Evolutionary conservation across 2,329 filamentous ascomycete species (phyloP).

Genomic region (Paramyrothecium sp.): DNA sequence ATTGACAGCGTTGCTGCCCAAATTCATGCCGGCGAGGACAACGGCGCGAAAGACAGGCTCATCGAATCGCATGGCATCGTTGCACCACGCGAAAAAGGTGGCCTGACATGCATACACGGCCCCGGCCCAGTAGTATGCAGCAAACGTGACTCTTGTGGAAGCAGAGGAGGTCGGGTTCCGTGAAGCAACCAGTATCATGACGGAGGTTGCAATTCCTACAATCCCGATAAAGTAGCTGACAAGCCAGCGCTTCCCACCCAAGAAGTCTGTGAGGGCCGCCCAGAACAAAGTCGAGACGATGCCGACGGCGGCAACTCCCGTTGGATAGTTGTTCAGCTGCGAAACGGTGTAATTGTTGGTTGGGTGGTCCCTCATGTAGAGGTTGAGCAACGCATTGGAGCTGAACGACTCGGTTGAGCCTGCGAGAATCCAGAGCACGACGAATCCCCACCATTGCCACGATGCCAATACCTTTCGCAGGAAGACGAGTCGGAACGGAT

Average conservation of each 20-base stretch:
- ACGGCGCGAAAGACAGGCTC: conserved; percentile 62
- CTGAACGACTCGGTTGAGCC: conserved; percentile 71
- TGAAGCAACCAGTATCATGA: conserved; percentile 58
- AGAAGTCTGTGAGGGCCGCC: conserved; percentile 65
- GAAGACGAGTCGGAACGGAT: conserved; percentile 48
- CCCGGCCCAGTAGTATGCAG: conserved; percentile 69
- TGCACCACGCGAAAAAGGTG: conserved; percentile 75
- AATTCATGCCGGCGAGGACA: conserved; percentile 71
- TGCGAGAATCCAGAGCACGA: conserved; percentile 66
- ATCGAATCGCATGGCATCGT: conserved; percentile 65
- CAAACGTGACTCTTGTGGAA: conserved; percentile 57
- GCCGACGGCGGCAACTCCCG: conserved; percentile 54
- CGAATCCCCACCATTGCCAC: conserved; percentile 67
- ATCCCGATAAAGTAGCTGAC: conserved; percentile 66
- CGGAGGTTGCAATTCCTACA: conserved; percentile 61
- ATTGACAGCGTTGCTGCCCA: conserved; percentile 66
- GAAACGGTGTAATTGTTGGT: conserved; percentile 38
- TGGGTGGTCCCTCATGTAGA: conserved; percentile 50
- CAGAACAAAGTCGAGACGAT: conserved; percentile 65
- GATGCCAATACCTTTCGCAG: conserved; percentile 54
- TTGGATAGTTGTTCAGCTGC: conserved; percentile 57
- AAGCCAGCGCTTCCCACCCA: conserved; percentile 61
- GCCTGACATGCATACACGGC: conserved; percentile 71
- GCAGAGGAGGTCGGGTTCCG: conserved; percentile 31
- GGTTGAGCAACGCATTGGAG: conserved; percentile 55